Conservation (phyloP, 768 basidiomycete genomes). For the Dendrothele bispora region DNA sequence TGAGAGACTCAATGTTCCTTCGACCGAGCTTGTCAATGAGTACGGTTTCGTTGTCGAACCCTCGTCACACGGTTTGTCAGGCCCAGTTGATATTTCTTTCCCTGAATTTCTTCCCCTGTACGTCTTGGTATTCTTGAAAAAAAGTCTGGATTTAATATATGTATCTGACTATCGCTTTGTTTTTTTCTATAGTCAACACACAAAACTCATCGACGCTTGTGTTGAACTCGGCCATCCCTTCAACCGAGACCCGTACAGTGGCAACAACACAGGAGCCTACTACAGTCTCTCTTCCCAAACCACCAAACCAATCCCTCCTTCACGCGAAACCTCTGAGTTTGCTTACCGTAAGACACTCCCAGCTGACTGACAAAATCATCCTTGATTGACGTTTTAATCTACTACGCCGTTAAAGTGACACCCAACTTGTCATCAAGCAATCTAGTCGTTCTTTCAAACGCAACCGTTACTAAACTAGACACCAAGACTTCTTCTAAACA, state of each 20-base stretch:
- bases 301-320: slow-evolving; percentile 10
- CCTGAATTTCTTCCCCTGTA: slow-evolving; percentile 29
- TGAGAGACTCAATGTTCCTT: slow-evolving; percentile 25
- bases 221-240: slow-evolving; percentile 30
- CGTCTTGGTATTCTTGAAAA: not conserved
- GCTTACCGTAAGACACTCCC: slow-evolving; percentile 24
- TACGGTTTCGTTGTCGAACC: slow-evolving; percentile 23
- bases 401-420: slow-evolving; percentile 18
- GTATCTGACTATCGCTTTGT: not conserved
- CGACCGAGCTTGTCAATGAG: slow-evolving; percentile 15
- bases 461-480: slow-evolving; percentile 22
- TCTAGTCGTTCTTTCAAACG: slow-evolving; percentile 22
- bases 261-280: slow-evolving; percentile 26
- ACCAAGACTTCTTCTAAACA: slow-evolving; percentile 14
- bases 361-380: not conserved
- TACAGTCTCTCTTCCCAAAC: slow-evolving; percentile 27
- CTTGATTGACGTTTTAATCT: not conserved
- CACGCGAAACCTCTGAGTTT: slow-evolving; percentile 30
- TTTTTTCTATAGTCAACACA: slow-evolving; percentile 21
- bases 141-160: too few species aligned
- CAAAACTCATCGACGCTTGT: slow-evolving; percentile 29
- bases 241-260: slow-evolving; percentile 28
- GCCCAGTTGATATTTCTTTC: slow-evolving; percentile 29
- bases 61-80: slow-evolving; percentile 21
- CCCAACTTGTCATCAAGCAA: slow-evolving; percentile 22